A percentile compares a stretch with the other conserved stretches of the same genome.
phyloP scores from a whole-genome alignment of 495 filamentous ascomycete species.

The Cercophora samala region DNA sequence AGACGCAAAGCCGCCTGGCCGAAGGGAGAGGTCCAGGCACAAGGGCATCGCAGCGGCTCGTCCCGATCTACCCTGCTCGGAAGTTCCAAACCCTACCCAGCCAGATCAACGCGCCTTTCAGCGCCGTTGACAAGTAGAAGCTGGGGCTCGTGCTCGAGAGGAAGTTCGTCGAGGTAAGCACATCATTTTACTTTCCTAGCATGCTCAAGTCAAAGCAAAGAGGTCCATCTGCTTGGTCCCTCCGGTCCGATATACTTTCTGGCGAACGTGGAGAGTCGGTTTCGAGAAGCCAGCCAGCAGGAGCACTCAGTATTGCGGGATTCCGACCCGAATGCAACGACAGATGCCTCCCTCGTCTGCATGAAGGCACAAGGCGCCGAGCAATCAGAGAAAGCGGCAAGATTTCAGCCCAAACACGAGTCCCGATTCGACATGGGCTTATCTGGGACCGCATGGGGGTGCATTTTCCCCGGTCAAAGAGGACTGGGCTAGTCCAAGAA shows the following conservation, averaged over 20 bases:
- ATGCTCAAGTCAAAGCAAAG: not conserved
- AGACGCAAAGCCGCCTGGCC: not conserved
- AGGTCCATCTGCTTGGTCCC: not conserved
- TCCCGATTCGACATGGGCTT: constrained; percentile 23
- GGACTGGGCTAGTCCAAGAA: not conserved
- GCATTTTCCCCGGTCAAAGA: not conserved
- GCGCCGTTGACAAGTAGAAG: not conserved
- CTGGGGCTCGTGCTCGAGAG: not conserved
- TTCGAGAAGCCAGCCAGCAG: not conserved
- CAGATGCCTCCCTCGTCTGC: constrained; percentile 13
- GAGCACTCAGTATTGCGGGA: not conserved
- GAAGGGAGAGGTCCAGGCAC: not conserved
- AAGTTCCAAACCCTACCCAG: not conserved
- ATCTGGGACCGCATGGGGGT: not conserved
- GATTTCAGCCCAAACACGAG: constrained; percentile 24
- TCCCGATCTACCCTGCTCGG: not conserved
- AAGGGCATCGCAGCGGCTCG: constrained; percentile 4
- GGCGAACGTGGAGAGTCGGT: not conserved
- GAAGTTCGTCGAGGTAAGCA: not conserved
- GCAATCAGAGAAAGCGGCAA: constrained; percentile 24
- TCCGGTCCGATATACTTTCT: not conserved
- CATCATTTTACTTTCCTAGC: not conserved
- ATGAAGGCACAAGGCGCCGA: constrained; percentile 13
- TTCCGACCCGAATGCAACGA: not conserved
- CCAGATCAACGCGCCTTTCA: not conserved